Conservation (phyloP, 2,329 filamentous ascomycete species). For the Eutypa lata region DNA sequence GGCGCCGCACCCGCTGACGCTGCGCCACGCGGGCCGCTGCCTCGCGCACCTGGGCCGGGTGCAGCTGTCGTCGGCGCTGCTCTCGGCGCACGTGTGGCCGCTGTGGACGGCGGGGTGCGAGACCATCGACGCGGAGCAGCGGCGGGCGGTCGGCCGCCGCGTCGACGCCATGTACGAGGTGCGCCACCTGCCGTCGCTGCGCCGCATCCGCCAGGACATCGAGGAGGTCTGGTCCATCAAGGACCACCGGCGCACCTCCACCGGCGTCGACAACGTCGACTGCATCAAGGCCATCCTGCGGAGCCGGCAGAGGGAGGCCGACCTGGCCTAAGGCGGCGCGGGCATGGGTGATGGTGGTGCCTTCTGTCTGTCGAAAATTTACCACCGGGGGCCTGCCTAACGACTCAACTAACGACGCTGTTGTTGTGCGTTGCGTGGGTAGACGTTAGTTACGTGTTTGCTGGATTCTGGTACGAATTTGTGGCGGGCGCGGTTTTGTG, state of each 20-base stretch:
- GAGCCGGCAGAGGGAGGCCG: conserved; percentile 20
- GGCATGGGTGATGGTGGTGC: neutral
- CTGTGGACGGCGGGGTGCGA: conserved; percentile 31
- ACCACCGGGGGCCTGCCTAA: no score
- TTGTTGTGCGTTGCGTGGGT: no score
- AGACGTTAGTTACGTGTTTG: no score
- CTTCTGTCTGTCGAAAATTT: neutral
- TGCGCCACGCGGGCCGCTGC: conserved; percentile 21
- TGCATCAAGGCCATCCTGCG: conserved; percentile 24
- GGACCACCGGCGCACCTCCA: conserved; percentile 21
- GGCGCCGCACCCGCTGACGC: conserved; percentile 14
- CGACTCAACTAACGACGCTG: no score
- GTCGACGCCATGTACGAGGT: conserved; percentile 25
- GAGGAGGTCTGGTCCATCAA: conserved; percentile 28
- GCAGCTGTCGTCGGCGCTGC: conserved; percentile 23
- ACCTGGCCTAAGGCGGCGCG: conserved; percentile 2
- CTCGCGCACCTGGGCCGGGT: conserved; percentile 23
- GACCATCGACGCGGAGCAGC: conserved; percentile 18
- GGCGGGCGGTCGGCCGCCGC: conserved; percentile 21
- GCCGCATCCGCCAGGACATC: conserved; percentile 25
- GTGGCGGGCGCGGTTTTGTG: no score
- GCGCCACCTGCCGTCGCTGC: conserved; percentile 26
- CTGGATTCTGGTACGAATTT: no score
- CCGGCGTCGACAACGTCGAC: conserved; percentile 28
- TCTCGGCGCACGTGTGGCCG: conserved; percentile 28